A percentile compares a stretch with the other conserved stretches of the same genome.
Conservation (phyloP, 106 monocot genomes). For the Acorus gramineus region DNA sequence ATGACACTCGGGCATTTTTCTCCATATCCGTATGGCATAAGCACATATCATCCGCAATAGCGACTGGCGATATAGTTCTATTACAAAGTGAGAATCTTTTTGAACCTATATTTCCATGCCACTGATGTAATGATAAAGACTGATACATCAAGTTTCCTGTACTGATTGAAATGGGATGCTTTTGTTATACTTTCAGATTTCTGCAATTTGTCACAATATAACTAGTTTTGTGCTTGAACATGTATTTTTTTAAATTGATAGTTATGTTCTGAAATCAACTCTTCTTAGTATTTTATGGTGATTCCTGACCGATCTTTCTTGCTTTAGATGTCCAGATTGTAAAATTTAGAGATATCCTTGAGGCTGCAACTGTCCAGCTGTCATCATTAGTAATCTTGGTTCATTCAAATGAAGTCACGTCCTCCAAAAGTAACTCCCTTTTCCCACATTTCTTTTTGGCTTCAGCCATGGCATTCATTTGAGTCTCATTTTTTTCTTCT, state of each 20-base stretch:
- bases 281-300: not conserved
- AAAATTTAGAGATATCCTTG: conserved; percentile 26
- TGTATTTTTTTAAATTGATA: too few species aligned
- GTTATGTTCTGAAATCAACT: too few species aligned
- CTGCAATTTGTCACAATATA: too few species aligned
- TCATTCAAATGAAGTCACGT: conserved; percentile 11
- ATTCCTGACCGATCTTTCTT: not conserved
- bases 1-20: conserved; percentile 39
- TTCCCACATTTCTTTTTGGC: too few species aligned
- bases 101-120: too few species aligned
- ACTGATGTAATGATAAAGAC: too few species aligned
- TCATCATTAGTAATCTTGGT: conserved; percentile 23
- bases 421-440: conserved; percentile 20
- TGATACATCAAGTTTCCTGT: too few species aligned
- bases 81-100: conserved; percentile 35
- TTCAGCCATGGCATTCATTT: too few species aligned
- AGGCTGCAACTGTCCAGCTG: conserved; percentile 33
- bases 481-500: too few species aligned
- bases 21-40: conserved; percentile 33
- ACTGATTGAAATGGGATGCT: too few species aligned
- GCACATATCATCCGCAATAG: conserved; percentile 24
- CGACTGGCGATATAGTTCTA: conserved; percentile 37
- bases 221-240: too few species aligned
- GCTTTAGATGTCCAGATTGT: conserved; percentile 38
- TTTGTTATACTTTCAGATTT: not conserved